Conservation (phyloP, 768 basidiomycete species). For the Dentipellis sp. region DNA sequence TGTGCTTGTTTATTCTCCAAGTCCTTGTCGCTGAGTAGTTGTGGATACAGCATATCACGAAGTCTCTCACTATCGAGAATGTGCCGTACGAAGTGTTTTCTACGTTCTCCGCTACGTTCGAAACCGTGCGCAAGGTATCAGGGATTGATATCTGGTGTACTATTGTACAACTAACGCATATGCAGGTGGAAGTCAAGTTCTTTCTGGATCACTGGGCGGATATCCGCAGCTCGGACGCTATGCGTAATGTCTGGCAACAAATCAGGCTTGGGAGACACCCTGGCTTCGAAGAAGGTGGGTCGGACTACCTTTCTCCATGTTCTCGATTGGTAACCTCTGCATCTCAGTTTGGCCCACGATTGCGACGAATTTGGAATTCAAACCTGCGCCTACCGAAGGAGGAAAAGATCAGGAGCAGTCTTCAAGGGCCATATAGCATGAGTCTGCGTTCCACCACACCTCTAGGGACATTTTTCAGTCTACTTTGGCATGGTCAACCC, state of each 20-base stretch:
- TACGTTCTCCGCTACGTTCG: slow-evolving; percentile 73
- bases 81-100: slow-evolving; percentile 84
- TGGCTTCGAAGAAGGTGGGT: slow-evolving; percentile 77
- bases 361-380: background rate
- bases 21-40: background rate
- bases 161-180: background rate
- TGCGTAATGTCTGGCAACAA: slow-evolving; percentile 79
- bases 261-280: slow-evolving; percentile 77
- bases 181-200: slow-evolving; percentile 58
- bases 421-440: background rate
- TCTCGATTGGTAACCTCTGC: background rate
- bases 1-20: background rate
- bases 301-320: background rate
- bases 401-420: background rate
- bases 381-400: background rate
- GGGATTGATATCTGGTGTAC: background rate
- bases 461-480: too few relatives aligned
- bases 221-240: slow-evolving; percentile 74
- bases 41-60: slow-evolving; percentile 54
- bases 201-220: slow-evolving; percentile 79
- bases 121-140: slow-evolving; percentile 64
- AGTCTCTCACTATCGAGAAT: slow-evolving; percentile 67
- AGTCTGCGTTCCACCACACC: too few relatives aligned
- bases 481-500: too few relatives aligned
- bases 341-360: background rate